Conservation (phyloP, 106 monocot species). For the Apostasia ramifera region DNA sequence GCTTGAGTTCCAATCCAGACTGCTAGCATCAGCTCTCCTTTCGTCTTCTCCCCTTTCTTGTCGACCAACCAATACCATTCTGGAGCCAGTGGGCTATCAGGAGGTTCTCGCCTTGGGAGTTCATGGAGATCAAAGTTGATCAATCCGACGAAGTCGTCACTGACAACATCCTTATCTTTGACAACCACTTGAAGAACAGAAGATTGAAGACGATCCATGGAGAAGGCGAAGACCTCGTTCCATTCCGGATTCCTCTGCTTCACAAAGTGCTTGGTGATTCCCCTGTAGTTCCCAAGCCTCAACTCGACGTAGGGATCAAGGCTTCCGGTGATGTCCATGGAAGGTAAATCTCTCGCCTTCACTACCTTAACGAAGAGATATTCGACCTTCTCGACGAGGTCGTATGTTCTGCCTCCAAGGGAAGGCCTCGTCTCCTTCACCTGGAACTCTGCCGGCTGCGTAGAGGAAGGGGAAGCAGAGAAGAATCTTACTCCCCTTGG, state of each 20-base stretch:
- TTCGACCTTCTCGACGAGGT: constrained; percentile 62
- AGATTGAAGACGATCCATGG: constrained; percentile 37
- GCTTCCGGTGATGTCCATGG: constrained; percentile 55
- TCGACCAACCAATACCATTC: constrained; percentile 57
- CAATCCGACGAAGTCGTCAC: constrained; percentile 52
- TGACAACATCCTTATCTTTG: constrained; percentile 42
- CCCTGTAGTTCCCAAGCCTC: constrained; percentile 47
- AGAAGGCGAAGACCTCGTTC: constrained; percentile 73
- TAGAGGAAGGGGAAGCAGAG: constrained; percentile 16
- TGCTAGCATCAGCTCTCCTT: constrained; percentile 66
- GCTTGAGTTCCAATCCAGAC: constrained; percentile 77
- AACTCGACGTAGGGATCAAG: constrained; percentile 67
- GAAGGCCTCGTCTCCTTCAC: constrained; percentile 61
- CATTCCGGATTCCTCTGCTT: constrained; percentile 59
- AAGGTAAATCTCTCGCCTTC: constrained; percentile 50
- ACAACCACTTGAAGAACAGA: constrained; percentile 35
- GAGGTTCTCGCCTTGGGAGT: constrained; percentile 47
- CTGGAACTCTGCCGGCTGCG: constrained; percentile 48
- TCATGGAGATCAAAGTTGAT: constrained; percentile 53
- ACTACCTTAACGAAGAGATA: constrained; percentile 76
- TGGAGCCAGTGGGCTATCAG: constrained; percentile 72
- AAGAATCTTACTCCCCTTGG: constrained; percentile 25
- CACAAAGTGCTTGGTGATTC: constrained; percentile 38
- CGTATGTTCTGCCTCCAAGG: constrained; percentile 59
- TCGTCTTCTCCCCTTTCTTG: constrained; percentile 39